phyloP scores from a whole-genome alignment of 768 basidiomycete species.

The Leccinum imitatum region DNA sequence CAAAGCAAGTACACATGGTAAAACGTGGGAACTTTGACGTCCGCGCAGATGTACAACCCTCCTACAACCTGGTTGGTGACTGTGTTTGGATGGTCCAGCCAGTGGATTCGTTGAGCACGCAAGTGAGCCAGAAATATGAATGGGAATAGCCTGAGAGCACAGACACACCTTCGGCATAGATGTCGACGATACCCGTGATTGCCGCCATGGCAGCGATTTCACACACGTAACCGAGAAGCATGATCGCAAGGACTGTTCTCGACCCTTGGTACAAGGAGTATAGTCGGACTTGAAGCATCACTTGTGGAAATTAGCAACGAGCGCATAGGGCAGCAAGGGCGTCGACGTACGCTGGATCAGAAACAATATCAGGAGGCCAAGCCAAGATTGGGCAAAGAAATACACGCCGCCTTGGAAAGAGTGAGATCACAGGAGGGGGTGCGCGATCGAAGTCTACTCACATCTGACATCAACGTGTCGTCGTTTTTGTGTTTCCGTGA shows the following conservation, averaged over 20 bases:
- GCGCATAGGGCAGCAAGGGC: not conserved
- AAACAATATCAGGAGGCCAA: not conserved
- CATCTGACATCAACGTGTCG: slow-evolving; percentile 2
- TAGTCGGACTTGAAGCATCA: slow-evolving; percentile 18
- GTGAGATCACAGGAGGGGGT: not conserved
- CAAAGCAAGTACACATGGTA: slow-evolving; percentile 8
- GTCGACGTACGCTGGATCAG: slow-evolving; percentile 11
- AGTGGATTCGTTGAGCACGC: not conserved
- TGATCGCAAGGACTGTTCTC: slow-evolving; percentile 4
- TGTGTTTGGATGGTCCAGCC: not conserved
- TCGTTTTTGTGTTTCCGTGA: not conserved
- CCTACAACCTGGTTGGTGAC: not conserved
- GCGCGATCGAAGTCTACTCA: not conserved
- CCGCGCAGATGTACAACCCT: slow-evolving; percentile 9
- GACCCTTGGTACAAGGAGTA: slow-evolving; percentile 14
- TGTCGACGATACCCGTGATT: not conserved
- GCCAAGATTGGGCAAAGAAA: slow-evolving; percentile 13
- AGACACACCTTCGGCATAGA: not conserved
- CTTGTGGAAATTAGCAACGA: slow-evolving; percentile 1
- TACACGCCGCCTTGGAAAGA: slow-evolving; percentile 6
- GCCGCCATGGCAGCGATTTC: slow-evolving; percentile 9
- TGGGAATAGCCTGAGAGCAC: not conserved
- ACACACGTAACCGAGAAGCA: slow-evolving; percentile 13
- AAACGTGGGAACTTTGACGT: not conserved
- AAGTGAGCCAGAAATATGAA: not conserved